Evolutionary conservation across 2,329 filamentous ascomycete species (phyloP), one percentile per base, ranked within the genome.

Genomic region (Alternaria postmessia): DNA sequence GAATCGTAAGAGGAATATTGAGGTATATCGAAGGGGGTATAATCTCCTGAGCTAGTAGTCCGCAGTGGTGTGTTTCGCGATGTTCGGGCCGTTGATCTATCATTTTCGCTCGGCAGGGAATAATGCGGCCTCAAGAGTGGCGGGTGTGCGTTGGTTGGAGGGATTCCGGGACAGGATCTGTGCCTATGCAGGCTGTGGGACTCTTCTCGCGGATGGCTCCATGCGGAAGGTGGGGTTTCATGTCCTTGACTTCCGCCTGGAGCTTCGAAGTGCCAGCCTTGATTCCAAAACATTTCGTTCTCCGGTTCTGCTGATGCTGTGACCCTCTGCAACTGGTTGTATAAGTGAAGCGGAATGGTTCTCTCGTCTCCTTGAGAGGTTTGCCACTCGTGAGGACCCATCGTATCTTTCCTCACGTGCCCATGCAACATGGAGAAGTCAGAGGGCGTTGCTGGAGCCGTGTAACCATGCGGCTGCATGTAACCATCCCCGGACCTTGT

Each of bases 401-500:
- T 20, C 22, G 18, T 42, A 1, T 20, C 36, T 1, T 43, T 34
- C 26, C 22, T 18, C 24, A 57, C 49, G 39, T 61, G 59, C 26
- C 59, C 58, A 32, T 51, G 44, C 9, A 58, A 32, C 11, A 34
- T 34, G 39, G 57, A 49, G 53, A 64, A 52, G 14, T 53, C 49
- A 30, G 55, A 56, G 54, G 62, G 64, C 51, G 70, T 67, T 46
- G 57, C 64, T 60, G 66, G 65, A 47, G 51, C 62, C 47, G 66
- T 70, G 62, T 62, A 65, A 71, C 66, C 61, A 56, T 66, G 69
- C 69, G 65, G 65, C 68, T 70, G 49, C 38, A 39, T 65, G 56
- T 7, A 18, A 49, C 60, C 46, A 32, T 65, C 63, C 34, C 65
- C 61, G 46, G 65, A 64, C 49, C 5, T 20, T 24, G 63, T 63